Percentiles rank a stretch among this genome's conserved stretches.
phyloP scores from a whole-genome alignment of 2,329 filamentous ascomycete genomes.

The Polychaeton citri region DNA sequence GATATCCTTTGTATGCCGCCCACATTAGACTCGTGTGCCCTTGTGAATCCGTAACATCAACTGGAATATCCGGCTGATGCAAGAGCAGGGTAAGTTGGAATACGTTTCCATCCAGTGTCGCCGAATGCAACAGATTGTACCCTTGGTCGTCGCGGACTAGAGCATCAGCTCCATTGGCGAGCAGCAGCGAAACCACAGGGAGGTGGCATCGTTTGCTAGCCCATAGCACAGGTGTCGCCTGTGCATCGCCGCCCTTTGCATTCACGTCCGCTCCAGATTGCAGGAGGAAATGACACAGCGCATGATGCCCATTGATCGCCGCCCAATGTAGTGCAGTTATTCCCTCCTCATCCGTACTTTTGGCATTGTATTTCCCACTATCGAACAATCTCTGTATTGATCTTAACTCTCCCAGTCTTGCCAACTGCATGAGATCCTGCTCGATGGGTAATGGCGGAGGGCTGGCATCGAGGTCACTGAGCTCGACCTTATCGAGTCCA shows the following conservation, averaged over 20 bases:
- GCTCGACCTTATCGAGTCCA: conserved; percentile 22
- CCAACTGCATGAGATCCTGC: conserved; percentile 91
- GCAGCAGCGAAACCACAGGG: conserved; percentile 85
- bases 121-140: conserved; percentile 95
- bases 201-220: conserved; percentile 93
- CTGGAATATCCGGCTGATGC: conserved; percentile 78
- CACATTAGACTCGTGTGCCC: conserved; percentile 96
- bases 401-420: conserved; percentile 70
- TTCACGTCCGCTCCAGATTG: conserved; percentile 81
- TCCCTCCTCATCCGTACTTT: conserved; percentile 76
- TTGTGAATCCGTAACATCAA: conserved; percentile 79
- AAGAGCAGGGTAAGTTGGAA: conserved; percentile 78
- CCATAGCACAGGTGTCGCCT: conserved; percentile 92
- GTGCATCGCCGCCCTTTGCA: conserved; percentile 84
- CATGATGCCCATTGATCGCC: conserved; percentile 96
- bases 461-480: conserved; percentile 21
- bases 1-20: conserved; percentile 95
- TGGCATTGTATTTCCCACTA: conserved; percentile 65
- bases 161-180: conserved; percentile 84
- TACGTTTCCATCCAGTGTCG: conserved; percentile 92
- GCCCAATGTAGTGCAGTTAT: conserved; percentile 98
- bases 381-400: conserved; percentile 86
- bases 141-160: conserved; percentile 86
- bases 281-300: conserved; percentile 91
- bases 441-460: conserved; percentile 37